Evolutionary conservation across 169 alveolate genomes (phyloP).

Genomic region (Prorocentrum cordatum): DNA sequence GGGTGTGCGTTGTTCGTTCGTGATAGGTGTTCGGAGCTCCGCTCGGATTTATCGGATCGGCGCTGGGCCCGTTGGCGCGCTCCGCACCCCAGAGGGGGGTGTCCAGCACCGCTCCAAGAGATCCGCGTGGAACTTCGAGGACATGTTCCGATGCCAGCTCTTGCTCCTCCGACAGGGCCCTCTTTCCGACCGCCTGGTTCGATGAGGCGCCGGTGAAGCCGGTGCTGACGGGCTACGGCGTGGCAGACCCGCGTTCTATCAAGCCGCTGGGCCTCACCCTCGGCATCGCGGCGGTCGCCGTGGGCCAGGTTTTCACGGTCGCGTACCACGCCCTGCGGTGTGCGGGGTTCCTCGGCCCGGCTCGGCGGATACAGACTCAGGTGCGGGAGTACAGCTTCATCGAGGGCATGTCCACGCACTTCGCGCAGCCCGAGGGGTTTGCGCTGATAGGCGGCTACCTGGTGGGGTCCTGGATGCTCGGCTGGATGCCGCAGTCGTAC

Average conservation of each 20-base stretch:
- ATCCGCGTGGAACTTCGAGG: too few species aligned
- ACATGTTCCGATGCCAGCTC: too few species aligned
- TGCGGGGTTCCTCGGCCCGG: neutral
- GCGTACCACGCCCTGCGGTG: conserved; percentile 40
- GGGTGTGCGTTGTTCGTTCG: too few species aligned
- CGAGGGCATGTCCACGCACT: conserved; percentile 25
- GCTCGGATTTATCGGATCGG: too few species aligned
- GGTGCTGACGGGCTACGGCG: neutral
- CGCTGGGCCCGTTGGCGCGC: too few species aligned
- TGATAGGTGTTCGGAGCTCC: too few species aligned
- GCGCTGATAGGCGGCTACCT: conserved; percentile 47
- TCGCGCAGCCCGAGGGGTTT: conserved; percentile 45
- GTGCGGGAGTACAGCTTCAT: conserved; percentile 13
- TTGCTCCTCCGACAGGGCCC: neutral
- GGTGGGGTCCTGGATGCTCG: conserved; percentile 31
- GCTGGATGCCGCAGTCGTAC: conserved; percentile 46
- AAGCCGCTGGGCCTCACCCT: conserved; percentile 29
- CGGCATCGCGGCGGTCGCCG: conserved; percentile 24
- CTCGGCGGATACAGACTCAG: conserved; percentile 31
- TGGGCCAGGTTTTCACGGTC: conserved; percentile 56
- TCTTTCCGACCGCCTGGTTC: conserved; percentile 23
- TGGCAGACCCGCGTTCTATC: conserved; percentile 21
- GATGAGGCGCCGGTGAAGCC: conserved; percentile 42
- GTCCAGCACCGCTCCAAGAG: too few species aligned
- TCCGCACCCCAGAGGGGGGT: too few species aligned